These are phyloP conservation scores for Tetraselmis striata DNA, from an alignment of 139 green algal species.

Conservation along the genomic window DNA sequence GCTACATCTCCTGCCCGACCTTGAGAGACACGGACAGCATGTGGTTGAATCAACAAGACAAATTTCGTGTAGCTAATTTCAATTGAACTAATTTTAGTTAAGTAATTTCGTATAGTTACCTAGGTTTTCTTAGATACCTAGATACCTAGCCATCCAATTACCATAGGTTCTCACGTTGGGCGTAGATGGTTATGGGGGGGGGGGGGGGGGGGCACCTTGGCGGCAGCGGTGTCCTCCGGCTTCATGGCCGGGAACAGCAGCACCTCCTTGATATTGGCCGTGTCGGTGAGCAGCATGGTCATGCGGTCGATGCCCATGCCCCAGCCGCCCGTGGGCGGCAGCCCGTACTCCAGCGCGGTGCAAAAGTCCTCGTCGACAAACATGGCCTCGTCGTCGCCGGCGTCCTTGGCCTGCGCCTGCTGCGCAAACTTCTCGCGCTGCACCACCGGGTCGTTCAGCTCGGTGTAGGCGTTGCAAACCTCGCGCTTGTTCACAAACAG, in stretches of 20 bases:
- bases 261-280: constrained; percentile 94
- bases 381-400: constrained; percentile 98
- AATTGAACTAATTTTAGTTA: not conserved
- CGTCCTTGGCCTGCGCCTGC: constrained; percentile 52
- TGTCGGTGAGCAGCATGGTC: constrained; percentile 96
- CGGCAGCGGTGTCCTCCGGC: constrained; percentile 56
- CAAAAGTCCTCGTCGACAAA: constrained; percentile 96
- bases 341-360: constrained; percentile 92
- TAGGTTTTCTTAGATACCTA: not conserved
- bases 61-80: too few species aligned
- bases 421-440: constrained; percentile 92
- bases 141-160: too few species aligned
- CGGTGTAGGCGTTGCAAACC: constrained; percentile 98
- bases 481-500: constrained; percentile 97
- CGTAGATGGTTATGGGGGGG: not conserved
- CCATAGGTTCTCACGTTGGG: too few species aligned
- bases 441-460: constrained; percentile 97
- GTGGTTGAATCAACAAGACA: too few species aligned
- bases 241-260: constrained; percentile 99
- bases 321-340: constrained; percentile 96
- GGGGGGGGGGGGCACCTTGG: not conserved
- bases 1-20: too few species aligned
- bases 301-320: constrained; percentile 96
- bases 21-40: too few species aligned
- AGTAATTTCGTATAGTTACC: not conserved